These are phyloP conservation scores for Tolypocladium capitatum DNA, from an alignment of 2,329 filamentous ascomycete genomes.

Conservation along the genomic window DNA sequence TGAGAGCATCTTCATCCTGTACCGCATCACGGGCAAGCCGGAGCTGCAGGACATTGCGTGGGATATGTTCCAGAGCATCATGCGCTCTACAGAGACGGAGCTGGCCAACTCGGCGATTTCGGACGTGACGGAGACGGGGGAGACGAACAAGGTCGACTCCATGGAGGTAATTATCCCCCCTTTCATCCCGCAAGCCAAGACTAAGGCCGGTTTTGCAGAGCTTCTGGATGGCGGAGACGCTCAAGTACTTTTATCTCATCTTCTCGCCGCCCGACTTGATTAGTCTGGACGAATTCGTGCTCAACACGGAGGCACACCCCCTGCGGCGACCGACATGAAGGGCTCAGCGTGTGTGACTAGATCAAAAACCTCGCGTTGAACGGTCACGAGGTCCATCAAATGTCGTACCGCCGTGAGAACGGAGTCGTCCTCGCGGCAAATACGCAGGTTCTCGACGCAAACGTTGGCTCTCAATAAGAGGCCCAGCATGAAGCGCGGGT, in stretches of 20 bases:
- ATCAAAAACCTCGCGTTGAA: not conserved
- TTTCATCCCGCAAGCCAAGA: too few species aligned
- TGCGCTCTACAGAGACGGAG: conserved; percentile 30
- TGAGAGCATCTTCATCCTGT: conserved; percentile 69
- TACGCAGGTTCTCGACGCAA: not conserved
- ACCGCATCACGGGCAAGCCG: conserved; percentile 37
- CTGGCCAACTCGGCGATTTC: conserved; percentile 33
- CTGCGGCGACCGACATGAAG: conserved; percentile 2
- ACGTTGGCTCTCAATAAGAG: not conserved
- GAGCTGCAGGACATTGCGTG: conserved; percentile 37
- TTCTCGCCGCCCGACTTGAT: conserved; percentile 52
- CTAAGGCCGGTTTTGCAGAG: too few species aligned
- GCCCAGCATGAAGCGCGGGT: not conserved
- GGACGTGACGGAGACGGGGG: conserved; percentile 23
- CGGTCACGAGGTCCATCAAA: not conserved
- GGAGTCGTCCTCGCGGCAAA: not conserved
- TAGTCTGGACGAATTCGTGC: conserved; percentile 54
- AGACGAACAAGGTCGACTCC: conserved; percentile 34
- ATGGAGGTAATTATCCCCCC: too few species aligned
- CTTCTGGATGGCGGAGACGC: conserved; percentile 60
- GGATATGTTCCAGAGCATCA: conserved; percentile 36
- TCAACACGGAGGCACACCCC: conserved; percentile 34
- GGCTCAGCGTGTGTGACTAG: not conserved
- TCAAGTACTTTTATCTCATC: conserved; percentile 64
- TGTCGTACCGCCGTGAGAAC: not conserved